Evolutionary conservation across 139 green algal genomes (phyloP).

Genomic region (Desmodesmus armatus): DNA sequence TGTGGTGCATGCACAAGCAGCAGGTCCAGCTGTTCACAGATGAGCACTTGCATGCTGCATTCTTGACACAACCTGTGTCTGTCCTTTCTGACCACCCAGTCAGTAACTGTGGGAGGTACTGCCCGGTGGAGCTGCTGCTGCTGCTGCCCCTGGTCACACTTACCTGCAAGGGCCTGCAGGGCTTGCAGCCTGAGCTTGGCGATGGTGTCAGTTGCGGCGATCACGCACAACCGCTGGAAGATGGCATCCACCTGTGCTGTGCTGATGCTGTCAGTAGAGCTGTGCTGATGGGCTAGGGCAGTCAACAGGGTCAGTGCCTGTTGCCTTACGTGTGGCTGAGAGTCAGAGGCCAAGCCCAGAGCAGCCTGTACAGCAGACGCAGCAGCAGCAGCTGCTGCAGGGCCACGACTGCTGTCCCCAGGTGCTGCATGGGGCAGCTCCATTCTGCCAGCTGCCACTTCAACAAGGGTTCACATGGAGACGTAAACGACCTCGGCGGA

Average conservation of each 20-base stretch:
- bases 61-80: not conserved
- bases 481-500: too few species aligned
- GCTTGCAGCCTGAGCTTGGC: slow-evolving; percentile 3
- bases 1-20: not conserved
- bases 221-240: slow-evolving; percentile 15
- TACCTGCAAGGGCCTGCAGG: not conserved
- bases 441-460: too few species aligned
- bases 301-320: slow-evolving; percentile 7
- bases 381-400: not conserved
- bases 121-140: not conserved
- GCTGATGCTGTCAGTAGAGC: not conserved
- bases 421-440: slow-evolving; percentile 13
- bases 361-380: not conserved
- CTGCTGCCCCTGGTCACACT: not conserved
- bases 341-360: not conserved
- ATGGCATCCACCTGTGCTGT: not conserved
- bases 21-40: not conserved
- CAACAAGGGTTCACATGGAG: too few species aligned
- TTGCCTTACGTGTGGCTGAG: not conserved
- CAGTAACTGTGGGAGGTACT: not conserved
- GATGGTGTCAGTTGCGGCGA: not conserved
- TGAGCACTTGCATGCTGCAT: not conserved
- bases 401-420: not conserved
- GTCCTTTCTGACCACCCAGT: not conserved
- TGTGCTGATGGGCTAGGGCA: not conserved